phyloP scores from a whole-genome alignment of 1,139 yeast species.

The Pichiaceae sp. region DNA sequence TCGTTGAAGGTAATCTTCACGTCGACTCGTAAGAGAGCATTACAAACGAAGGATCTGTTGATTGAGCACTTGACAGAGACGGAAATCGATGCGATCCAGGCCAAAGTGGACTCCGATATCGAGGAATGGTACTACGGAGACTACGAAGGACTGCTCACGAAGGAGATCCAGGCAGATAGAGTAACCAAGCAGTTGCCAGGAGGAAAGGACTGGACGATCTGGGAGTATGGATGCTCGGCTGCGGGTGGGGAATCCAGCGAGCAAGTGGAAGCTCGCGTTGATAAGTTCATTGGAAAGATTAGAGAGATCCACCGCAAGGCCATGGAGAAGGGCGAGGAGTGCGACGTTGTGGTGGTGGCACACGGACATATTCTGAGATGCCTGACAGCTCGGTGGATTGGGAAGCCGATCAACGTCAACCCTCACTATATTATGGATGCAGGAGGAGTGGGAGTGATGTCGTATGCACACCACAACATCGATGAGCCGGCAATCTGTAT shows the following conservation, averaged over 20 bases:
- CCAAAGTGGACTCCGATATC: slow-evolving; percentile 55
- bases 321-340: slow-evolving; percentile 40
- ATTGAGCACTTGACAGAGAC: slow-evolving; percentile 37
- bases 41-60: slow-evolving; percentile 57
- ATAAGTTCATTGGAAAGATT: slow-evolving; percentile 56
- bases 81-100: slow-evolving; percentile 34
- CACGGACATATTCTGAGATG: slow-evolving; percentile 92
- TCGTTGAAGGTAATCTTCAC: slow-evolving; percentile 57
- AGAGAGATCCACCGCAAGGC: slow-evolving; percentile 56
- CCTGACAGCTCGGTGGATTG: slow-evolving; percentile 84
- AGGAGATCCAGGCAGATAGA: slow-evolving; percentile 56
- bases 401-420: slow-evolving; percentile 45
- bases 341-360: slow-evolving; percentile 77
- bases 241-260: slow-evolving; percentile 73
- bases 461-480: slow-evolving; percentile 78
- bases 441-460: slow-evolving; percentile 89
- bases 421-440: slow-evolving; percentile 86
- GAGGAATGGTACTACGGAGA: slow-evolving; percentile 97
- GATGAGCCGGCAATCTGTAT: slow-evolving; percentile 80
- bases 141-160: slow-evolving; percentile 75
- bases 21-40: slow-evolving; percentile 78
- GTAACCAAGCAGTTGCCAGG: slow-evolving; percentile 49
- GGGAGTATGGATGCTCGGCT: slow-evolving; percentile 93
- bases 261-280: slow-evolving; percentile 63
- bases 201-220: slow-evolving; percentile 63